Conservation (phyloP, 257 asterid genomes). For the Galeopsis tetrahit region DNA sequence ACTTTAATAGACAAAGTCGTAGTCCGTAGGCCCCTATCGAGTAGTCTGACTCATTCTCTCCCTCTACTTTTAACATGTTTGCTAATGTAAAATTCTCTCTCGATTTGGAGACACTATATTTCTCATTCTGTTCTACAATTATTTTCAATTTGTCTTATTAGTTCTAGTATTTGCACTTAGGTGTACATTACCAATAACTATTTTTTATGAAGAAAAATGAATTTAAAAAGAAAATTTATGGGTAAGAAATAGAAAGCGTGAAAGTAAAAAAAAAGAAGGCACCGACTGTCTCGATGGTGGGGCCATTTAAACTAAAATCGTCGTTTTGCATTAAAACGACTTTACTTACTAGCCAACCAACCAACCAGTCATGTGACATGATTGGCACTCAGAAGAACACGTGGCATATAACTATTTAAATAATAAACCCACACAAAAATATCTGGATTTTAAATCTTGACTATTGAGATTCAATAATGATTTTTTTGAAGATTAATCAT, state of each 20-base stretch:
- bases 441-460: background rate
- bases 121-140: too few species aligned
- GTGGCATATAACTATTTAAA: constrained; percentile 26
- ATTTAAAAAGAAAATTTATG: too few species aligned
- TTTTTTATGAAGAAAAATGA: too few species aligned
- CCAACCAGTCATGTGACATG: constrained; percentile 37
- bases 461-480: background rate
- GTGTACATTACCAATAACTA: too few species aligned
- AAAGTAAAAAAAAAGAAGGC: constrained; percentile 26
- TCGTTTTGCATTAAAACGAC: constrained; percentile 20
- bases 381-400: constrained; percentile 18
- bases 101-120: too few species aligned
- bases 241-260: background rate
- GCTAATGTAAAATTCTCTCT: too few species aligned
- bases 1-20: too few species aligned
- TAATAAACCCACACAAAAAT: background rate
- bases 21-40: too few species aligned
- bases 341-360: constrained; percentile 20
- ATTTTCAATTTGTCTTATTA: too few species aligned
- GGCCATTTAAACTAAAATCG: constrained; percentile 19
- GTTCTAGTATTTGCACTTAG: too few species aligned
- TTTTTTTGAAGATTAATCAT: background rate
- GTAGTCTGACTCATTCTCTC: too few species aligned
- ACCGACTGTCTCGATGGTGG: constrained; percentile 30
- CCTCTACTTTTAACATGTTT: too few species aligned